Base-by-base conservation (phyloP, 2,329 filamentous ascomycete genomes). In the Aspergillus udagawae region DNA sequence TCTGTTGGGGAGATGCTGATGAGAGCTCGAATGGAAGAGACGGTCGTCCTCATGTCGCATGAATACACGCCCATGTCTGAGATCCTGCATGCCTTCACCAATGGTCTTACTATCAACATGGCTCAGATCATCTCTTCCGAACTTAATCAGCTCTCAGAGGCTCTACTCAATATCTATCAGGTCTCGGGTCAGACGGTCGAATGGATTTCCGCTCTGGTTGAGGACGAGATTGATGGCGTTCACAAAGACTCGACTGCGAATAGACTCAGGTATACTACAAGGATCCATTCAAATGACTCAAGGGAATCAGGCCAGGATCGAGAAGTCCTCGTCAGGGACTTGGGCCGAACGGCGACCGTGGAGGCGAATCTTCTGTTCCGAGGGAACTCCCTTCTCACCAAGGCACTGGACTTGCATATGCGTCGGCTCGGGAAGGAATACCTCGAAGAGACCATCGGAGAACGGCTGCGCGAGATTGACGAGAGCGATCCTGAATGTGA, bases 301-400 rank as follows among this genome's bases (percentile, higher is more conserved):
- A 80, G 78, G 56, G 83, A 86, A 57, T 75, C 77, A 6, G 77
- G 70, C 17, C 80, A 82, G 60, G 84, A 87, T 58, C 68, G 77
- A 54, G 85, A 88, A 68, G 73, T 86, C 17, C 77, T 87, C 20
- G 83, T 88, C 10, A 77, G 85, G 57, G 85, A 88, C 65, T 77
- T 87, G 69, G 84, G 84, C 59, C 84, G 86, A 67, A 85, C 83
- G 48, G 85, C 85, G 25, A 85, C 84, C 17, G 76, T 86, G 48
- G 94, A 99, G 72, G 94, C 93, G 4, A 99, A 97, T 65, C 81
- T 99, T 1, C 84, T 99, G 3, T 99, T 99, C 75, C 86, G 94
- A 35, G 94, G 94, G 59, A 99, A 99, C 68, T 95, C 94, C 0
- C 79, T 99, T 9, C 82, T 97, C 28, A 99, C 94, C 0, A 95